Evolutionary conservation across 306 rosid species (phyloP).

Genomic region (Rosa multiflora): DNA sequence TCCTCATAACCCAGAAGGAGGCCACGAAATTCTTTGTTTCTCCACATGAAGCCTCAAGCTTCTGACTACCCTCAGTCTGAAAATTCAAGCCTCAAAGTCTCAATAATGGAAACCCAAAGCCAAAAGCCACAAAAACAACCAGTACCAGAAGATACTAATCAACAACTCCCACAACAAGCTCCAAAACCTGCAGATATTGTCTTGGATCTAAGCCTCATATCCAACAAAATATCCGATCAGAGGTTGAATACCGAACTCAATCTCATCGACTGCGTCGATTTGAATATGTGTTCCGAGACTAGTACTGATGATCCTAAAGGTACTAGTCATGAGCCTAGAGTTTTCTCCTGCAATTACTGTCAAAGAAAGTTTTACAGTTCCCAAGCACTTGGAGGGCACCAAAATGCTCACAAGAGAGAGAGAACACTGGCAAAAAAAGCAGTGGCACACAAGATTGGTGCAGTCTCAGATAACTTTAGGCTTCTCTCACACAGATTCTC

Average conservation of each 20-base stretch:
- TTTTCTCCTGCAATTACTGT: constrained; percentile 95
- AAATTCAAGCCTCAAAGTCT: constrained; percentile 40
- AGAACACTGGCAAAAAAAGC: constrained; percentile 72
- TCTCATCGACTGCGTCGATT: constrained; percentile 61
- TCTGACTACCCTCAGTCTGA: constrained; percentile 31
- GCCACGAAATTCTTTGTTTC: constrained; percentile 15
- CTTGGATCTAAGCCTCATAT: constrained; percentile 66
- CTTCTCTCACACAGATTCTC: constrained; percentile 41
- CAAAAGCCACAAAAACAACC: constrained; percentile 7
- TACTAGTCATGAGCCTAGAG: constrained; percentile 45
- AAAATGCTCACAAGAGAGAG: constrained; percentile 93
- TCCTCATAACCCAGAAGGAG: constrained; percentile 16
- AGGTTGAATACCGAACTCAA: constrained; percentile 59
- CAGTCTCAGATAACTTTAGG: constrained; percentile 37
- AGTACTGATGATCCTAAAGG: constrained; percentile 24
- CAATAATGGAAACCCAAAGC: constrained; percentile 25
- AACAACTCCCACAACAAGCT: constrained; percentile 24
- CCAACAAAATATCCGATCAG: constrained; percentile 41
- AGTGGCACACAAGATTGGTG: constrained; percentile 27
- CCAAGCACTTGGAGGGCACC: constrained; percentile 98
- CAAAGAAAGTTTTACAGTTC: constrained; percentile 88
- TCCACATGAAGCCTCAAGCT: constrained; percentile 37
- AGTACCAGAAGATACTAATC: constrained; percentile 16
- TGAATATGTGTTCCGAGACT: constrained; percentile 40
- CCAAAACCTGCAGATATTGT: constrained; percentile 26